Base-by-base conservation (phyloP, 2,329 filamentous ascomycete species). In the Dactylellina parvicollis region DNA sequence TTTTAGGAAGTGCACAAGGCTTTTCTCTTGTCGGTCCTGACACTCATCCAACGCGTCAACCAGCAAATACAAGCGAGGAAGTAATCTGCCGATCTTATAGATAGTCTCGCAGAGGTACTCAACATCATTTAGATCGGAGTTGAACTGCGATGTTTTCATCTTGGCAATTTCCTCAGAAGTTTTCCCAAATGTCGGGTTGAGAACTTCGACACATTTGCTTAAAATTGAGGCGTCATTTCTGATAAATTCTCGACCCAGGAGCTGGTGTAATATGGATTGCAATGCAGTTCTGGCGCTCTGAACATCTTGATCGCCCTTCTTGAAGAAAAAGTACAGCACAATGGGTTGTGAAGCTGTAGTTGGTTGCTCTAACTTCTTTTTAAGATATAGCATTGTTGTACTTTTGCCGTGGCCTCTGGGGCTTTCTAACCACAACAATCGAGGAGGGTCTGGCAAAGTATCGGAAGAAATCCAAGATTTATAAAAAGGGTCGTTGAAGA, bases 41-140 rank as follows among this genome's bases (percentile, higher is more conserved):
- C 55, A 60, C 16, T 60, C 55, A 16, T 60, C 55, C 18, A 60
- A 22, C 10, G 40, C 55, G 30, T 60, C 55, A 32, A 60, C 28
- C n/a, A 60, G 20, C 2, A 60, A 14, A 36, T 60, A 60, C 22
- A 47, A 9, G 1, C 40, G 24, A 2, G 38, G 55, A 20, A 49
- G 26, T 3, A 47, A 9, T n/a, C 24, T 28, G 40, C n/a, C 55
- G 24, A 60, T 36, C 18, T n/a, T 9, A 8, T 22, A 16, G 18
- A 60, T 60, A 12, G 18, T 36, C 12, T 28, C n/a, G 18, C 55
- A 60, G 3, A 60, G n/a, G 36, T 14, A 42, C 12, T 28, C 14
- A 7, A 57, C 28, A 10, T 34, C 30, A 9, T 10, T 42, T 1
- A 32, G 9, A 20, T 44, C 12, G n/a, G 26, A 36, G 16, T 36